A percentile compares a stretch with the other conserved stretches of the same genome.
phyloP scores from a whole-genome alignment of 2,329 filamentous ascomycete species.

The Penicillium sclerotiorum region DNA sequence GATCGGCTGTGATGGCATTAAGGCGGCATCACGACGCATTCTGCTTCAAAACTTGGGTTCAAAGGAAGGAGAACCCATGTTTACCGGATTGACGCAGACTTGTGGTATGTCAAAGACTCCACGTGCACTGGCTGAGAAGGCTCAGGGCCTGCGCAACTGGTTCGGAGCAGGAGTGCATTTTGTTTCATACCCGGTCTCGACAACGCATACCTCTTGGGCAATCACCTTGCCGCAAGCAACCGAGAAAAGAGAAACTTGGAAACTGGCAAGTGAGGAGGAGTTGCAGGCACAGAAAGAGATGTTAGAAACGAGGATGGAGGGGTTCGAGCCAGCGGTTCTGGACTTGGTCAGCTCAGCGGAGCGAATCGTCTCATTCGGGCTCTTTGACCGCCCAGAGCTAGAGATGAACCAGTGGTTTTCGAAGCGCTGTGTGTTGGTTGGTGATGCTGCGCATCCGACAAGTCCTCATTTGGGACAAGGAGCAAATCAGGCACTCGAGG shows the following conservation, averaged over 20 bases:
- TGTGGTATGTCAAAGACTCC: not conserved
- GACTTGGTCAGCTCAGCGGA: not conserved
- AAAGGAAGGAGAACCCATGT: not conserved
- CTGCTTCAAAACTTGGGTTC: not conserved
- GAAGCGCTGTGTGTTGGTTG: not conserved
- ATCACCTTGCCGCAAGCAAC: not conserved
- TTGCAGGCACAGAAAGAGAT: not conserved
- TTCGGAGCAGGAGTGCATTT: not conserved
- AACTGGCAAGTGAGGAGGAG: not conserved
- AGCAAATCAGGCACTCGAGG: not conserved
- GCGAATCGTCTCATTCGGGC: not conserved
- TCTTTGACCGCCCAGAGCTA: not conserved
- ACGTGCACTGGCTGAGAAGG: not conserved
- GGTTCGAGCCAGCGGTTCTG: not conserved
- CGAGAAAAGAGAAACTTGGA: not conserved
- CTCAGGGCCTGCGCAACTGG: not conserved
- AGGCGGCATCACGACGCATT: constrained; percentile 1
- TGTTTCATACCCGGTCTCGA: not conserved
- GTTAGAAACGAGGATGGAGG: not conserved
- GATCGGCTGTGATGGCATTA: not conserved
- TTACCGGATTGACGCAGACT: not conserved
- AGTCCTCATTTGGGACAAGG: constrained; percentile 1
- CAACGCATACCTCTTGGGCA: not conserved
- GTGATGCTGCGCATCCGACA: not conserved
- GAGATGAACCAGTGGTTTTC: not conserved